Percentiles rank a stretch among this genome's conserved stretches.
Evolutionary conservation across 495 filamentous ascomycete genomes (phyloP).

Genomic region (Acidiella bohemica): DNA sequence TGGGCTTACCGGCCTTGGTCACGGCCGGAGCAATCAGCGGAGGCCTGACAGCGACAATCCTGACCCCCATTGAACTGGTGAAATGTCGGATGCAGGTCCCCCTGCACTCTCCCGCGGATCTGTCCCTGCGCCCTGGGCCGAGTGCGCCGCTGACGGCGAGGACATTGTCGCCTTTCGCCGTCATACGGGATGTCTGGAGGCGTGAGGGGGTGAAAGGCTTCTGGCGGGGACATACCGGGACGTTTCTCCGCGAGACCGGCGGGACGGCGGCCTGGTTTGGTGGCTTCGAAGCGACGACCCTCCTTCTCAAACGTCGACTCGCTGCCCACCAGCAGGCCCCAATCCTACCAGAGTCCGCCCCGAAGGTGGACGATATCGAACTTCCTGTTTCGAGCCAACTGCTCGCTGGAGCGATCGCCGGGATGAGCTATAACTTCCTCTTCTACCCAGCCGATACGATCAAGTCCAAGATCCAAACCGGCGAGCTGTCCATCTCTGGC

Average conservation of each 20-base stretch:
- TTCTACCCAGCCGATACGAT: slow-evolving; percentile 96
- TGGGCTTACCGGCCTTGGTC: slow-evolving; percentile 61
- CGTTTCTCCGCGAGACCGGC: slow-evolving; percentile 84
- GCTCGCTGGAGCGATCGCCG: slow-evolving; percentile 75
- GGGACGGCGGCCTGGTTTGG: slow-evolving; percentile 95
- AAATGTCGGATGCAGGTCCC: slow-evolving; percentile 97
- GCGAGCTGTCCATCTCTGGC: slow-evolving; percentile 44
- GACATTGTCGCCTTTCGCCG: slow-evolving; percentile 32
- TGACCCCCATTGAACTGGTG: slow-evolving; percentile 92
- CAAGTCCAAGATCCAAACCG: slow-evolving; percentile 92
- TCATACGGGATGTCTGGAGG: slow-evolving; percentile 61
- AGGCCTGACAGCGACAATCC: slow-evolving; percentile 75
- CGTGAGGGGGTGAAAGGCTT: slow-evolving; percentile 48
- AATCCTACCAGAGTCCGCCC: too few relatives aligned
- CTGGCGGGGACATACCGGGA: slow-evolving; percentile 90
- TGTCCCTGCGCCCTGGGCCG: slow-evolving; percentile 28
- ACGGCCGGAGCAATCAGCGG: slow-evolving; percentile 71
- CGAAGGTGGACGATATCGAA: slow-evolving; percentile 7
- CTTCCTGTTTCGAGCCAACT: slow-evolving; percentile 63
- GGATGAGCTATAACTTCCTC: slow-evolving; percentile 87
- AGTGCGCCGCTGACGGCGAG: not conserved
- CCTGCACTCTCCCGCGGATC: slow-evolving; percentile 21
- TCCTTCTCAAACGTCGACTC: slow-evolving; percentile 37
- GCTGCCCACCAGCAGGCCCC: not conserved
- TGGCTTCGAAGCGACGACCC: slow-evolving; percentile 65